These are phyloP conservation scores for Kodamaea restingae DNA, from an alignment of 805 yeast species.

Conservation along the genomic window DNA sequence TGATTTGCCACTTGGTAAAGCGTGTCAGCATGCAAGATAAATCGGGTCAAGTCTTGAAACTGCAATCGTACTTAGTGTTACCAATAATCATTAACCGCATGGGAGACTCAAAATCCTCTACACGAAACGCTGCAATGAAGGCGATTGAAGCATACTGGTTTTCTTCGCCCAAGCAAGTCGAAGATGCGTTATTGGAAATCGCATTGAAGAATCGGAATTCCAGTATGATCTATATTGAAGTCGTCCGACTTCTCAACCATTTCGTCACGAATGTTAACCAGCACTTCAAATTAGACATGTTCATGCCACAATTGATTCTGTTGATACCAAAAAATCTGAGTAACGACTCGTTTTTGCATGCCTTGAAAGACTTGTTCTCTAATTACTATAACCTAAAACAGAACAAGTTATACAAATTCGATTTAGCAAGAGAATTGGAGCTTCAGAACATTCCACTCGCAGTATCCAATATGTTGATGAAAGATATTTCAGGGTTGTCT, in stretches of 20 bases:
- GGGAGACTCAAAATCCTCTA: constrained; percentile 35
- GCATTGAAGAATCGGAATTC: constrained; percentile 41
- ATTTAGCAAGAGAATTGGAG: constrained; percentile 40
- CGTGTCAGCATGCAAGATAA: constrained; percentile 57
- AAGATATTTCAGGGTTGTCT: constrained; percentile 4
- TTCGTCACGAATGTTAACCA: constrained; percentile 33
- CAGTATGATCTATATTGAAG: constrained; percentile 35
- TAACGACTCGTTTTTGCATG: constrained; percentile 7
- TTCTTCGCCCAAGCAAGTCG: constrained; percentile 47
- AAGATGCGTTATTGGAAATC: constrained; percentile 37
- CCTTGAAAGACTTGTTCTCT: constrained; percentile 20
- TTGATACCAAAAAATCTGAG: constrained; percentile 5
- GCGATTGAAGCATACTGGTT: constrained; percentile 55
- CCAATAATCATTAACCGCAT: constrained; percentile 50
- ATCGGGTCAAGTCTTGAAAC: constrained; percentile 32
- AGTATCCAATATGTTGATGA: constrained; percentile 4
- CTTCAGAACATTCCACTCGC: constrained; percentile 25
- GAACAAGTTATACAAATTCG: constrained; percentile 41
- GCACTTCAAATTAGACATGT: constrained; percentile 27
- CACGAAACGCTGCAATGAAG: constrained; percentile 43
- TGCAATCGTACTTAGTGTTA: constrained; percentile 41
- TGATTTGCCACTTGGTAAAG: constrained; percentile 53
- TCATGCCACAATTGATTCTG: constrained; percentile 24
- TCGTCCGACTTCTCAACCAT: constrained; percentile 43
- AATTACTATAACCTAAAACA: constrained; percentile 27